phyloP scores from a whole-genome alignment of 306 rosid species.

The Quercus agrifolia region DNA sequence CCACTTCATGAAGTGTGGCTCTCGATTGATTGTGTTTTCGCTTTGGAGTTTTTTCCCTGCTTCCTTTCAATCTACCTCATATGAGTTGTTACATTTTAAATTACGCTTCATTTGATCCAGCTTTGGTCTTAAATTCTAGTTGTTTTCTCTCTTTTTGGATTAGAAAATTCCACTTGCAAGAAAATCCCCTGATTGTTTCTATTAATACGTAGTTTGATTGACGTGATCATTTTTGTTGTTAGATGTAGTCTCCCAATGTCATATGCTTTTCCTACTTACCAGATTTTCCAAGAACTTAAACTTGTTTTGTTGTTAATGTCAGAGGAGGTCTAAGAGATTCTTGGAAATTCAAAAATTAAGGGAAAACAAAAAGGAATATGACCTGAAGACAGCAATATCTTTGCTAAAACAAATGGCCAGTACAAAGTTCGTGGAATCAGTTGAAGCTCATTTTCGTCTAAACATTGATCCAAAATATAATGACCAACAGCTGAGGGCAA shows the following conservation, averaged over 20 bases:
- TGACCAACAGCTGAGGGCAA: constrained; percentile 96
- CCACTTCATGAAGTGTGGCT: too few relatives aligned
- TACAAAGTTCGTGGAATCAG: constrained; percentile 80
- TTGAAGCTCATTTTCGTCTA: constrained; percentile 98
- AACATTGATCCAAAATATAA: constrained; percentile 96
- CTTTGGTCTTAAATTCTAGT: neutral
- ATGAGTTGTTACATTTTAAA: neutral
- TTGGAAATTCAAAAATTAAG: constrained; percentile 90
- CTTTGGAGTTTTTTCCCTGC: neutral
- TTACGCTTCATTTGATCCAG: neutral
- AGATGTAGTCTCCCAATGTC: too few relatives aligned
- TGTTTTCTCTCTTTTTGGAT: neutral
- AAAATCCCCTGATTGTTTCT: neutral
- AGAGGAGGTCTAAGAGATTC: constrained; percentile 91
- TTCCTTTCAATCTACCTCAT: neutral
- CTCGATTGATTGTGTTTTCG: too few relatives aligned
- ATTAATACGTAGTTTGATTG: neutral
- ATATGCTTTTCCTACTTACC: neutral
- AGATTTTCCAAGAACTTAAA: constrained; percentile 6
- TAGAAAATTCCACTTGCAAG: neutral
- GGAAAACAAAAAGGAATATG: constrained; percentile 83
- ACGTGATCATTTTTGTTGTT: too few relatives aligned
- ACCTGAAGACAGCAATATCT: constrained; percentile 67
- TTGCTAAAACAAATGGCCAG: constrained; percentile 66
- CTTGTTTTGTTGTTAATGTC: constrained; percentile 21